These are phyloP conservation scores for Claviceps humidiphila DNA, from an alignment of 2,329 filamentous ascomycete genomes.

Conservation along the genomic window DNA sequence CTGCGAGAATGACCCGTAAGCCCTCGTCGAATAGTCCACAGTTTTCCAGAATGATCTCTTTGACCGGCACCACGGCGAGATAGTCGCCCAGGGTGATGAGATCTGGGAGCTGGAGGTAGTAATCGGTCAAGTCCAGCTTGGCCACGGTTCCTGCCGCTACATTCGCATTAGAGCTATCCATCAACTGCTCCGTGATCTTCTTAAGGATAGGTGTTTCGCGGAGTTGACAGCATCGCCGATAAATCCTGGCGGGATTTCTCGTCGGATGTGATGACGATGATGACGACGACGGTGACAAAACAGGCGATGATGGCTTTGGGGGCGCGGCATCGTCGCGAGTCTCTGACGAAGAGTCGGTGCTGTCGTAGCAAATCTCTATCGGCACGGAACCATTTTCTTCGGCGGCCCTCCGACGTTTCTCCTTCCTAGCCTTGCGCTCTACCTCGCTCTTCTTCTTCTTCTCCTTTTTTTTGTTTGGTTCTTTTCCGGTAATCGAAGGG, in stretches of 20 bases:
- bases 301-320: slow-evolving; percentile 14
- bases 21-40: slow-evolving; percentile 80
- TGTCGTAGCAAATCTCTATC: slow-evolving; percentile 65
- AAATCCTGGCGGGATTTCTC: slow-evolving; percentile 83
- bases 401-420: slow-evolving; percentile 71
- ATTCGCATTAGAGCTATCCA: slow-evolving; percentile 52
- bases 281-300: background rate
- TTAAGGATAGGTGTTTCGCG: slow-evolving; percentile 87
- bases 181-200: slow-evolving; percentile 80
- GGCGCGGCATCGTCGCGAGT: slow-evolving; percentile 9
- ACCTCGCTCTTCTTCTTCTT: slow-evolving; percentile 94
- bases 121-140: slow-evolving; percentile 72
- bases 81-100: slow-evolving; percentile 84
- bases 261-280: slow-evolving; percentile 44
- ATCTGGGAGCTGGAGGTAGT: slow-evolving; percentile 71
- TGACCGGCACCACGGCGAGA: slow-evolving; percentile 82
- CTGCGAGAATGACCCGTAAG: slow-evolving; percentile 72
- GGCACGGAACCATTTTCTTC: slow-evolving; percentile 81
- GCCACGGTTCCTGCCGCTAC: slow-evolving; percentile 62
- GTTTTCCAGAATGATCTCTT: slow-evolving; percentile 75
- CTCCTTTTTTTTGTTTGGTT: slow-evolving; percentile 62
- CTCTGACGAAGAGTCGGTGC: slow-evolving; percentile 43
- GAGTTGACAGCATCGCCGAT: slow-evolving; percentile 85
- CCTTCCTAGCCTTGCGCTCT: slow-evolving; percentile 81
- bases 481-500: slow-evolving; percentile 23